phyloP scores from a whole-genome alignment of 768 basidiomycete species.

The Gyrodon lividus region DNA sequence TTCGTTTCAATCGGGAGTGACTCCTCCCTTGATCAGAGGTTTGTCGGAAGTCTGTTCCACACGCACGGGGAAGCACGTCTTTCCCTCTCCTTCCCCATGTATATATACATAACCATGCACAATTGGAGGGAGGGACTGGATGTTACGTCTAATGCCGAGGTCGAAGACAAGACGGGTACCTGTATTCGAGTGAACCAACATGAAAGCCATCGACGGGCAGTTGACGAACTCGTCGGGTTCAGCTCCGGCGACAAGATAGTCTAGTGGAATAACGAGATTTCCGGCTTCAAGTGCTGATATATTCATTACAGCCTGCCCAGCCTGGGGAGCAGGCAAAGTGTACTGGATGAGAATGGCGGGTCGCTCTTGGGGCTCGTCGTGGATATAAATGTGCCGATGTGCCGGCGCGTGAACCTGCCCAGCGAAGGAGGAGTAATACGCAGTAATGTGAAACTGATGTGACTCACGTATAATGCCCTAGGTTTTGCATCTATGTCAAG shows the following conservation, averaged over 20 bases:
- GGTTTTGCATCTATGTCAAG: too few species aligned
- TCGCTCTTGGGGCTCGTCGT: background rate
- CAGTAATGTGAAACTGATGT: too few species aligned
- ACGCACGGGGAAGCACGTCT: background rate
- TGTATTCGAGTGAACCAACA: conserved; percentile 45
- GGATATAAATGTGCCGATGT: too few species aligned
- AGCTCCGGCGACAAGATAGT: conserved; percentile 37
- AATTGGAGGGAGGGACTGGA: conserved; percentile 39
- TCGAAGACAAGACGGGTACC: conserved; percentile 50
- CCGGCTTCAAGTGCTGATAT: conserved; percentile 60
- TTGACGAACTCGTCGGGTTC: conserved; percentile 25
- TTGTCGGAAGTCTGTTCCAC: conserved; percentile 41
- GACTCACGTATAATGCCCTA: too few species aligned
- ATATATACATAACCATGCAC: conserved; percentile 25
- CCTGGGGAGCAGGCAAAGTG: conserved; percentile 39
- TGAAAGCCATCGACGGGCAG: conserved; percentile 52
- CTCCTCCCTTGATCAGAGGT: conserved; percentile 50
- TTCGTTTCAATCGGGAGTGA: conserved; percentile 42
- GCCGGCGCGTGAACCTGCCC: too few species aligned
- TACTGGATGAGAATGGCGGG: background rate
- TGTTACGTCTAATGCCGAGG: conserved; percentile 52
- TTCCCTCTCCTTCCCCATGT: conserved; percentile 12
- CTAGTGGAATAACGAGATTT: conserved; percentile 37
- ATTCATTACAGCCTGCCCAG: conserved; percentile 48
- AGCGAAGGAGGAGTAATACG: too few species aligned